These are phyloP conservation scores for Yarrowia yakushimensis DNA, from an alignment of 805 yeast genomes.

Conservation along the genomic window DNA sequence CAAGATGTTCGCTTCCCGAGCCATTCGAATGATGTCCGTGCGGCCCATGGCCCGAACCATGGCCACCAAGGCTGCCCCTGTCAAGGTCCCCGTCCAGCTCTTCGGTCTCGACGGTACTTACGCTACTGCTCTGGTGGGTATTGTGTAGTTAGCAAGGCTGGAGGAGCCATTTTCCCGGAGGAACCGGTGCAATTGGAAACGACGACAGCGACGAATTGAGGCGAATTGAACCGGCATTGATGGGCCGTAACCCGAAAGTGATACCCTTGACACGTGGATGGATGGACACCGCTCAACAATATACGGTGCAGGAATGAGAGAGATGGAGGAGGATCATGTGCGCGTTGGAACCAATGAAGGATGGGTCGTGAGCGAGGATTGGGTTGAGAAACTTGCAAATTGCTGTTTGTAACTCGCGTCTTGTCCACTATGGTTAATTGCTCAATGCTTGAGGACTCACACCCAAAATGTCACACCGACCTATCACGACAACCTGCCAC, in stretches of 20 bases:
- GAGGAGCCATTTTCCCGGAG: not conserved
- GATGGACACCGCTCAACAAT: not conserved
- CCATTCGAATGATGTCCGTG: slow-evolving; percentile 25
- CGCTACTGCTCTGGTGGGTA: slow-evolving; percentile 69
- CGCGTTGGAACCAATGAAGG: no score
- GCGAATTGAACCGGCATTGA: not conserved
- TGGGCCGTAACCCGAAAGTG: not conserved
- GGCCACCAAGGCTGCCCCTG: slow-evolving; percentile 62
- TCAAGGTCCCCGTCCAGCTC: slow-evolving; percentile 87
- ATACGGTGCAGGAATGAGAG: not conserved
- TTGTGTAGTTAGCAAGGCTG: not conserved
- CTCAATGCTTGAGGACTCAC: no score
- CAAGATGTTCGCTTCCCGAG: slow-evolving; percentile 26
- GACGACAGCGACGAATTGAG: not conserved
- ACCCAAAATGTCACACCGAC: no score
- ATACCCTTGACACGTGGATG: not conserved
- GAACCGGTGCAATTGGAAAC: not conserved
- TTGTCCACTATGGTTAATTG: no score
- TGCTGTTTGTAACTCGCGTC: no score
- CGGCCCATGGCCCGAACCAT: slow-evolving; percentile 27
- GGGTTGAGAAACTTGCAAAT: no score
- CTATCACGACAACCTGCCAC: no score
- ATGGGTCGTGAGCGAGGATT: no score
- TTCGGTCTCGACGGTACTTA: slow-evolving; percentile 96
- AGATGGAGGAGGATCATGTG: not conserved